Evolutionary conservation across 2,329 filamentous ascomycete genomes (phyloP), one percentile per base, ranked within the genome.

Genomic region (Cercospora citrullina): DNA sequence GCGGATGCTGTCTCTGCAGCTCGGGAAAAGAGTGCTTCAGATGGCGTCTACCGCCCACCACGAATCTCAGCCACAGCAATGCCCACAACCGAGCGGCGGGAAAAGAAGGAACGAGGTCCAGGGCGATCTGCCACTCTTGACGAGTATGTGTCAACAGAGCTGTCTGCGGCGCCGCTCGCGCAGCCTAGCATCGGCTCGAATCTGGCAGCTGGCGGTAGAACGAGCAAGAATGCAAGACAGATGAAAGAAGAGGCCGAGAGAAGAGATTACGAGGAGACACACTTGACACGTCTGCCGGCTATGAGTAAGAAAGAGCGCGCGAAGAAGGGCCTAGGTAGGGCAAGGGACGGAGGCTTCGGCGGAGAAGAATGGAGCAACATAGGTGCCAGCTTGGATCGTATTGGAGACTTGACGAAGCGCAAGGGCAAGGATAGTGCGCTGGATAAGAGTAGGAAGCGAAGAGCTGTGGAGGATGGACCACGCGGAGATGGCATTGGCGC

Each of bases 361-460:
- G 95, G 95, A 62, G 95, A 98, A 81, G 95, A 98, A 77, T 98
- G 93, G 92, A 87, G 90, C 71, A 89, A 91, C 28, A 83, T 99
- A 55, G 92, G 92, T 66, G 90, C 94, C 77, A 93, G 93, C 7
- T 87, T 94, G 62, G 92, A 97, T 80, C 86, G 94, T 55, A 97
- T 97, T 79, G 90, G 93, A 74, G 86, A 89, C 70, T 83, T 97
- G 76, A 97, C 94, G 6, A 88, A 88, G 79, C 87, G 87, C 77
- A 92, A 89, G 79, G 83, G 84, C 60, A 81, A 85, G 65, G 82
- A 84, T 26, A 84, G 86, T 33, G 87, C 87, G 72, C 79, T 94
- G 72, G 94, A 96, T 76, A 94, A 90, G 85, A 96, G 93, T 78
- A 86, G 94, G 71, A 97, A 97, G 85, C 87, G 94, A 73, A 87